These are phyloP conservation scores for Heritiera fomes DNA, from an alignment of 345 rosid genomes.

Conservation along the genomic window DNA sequence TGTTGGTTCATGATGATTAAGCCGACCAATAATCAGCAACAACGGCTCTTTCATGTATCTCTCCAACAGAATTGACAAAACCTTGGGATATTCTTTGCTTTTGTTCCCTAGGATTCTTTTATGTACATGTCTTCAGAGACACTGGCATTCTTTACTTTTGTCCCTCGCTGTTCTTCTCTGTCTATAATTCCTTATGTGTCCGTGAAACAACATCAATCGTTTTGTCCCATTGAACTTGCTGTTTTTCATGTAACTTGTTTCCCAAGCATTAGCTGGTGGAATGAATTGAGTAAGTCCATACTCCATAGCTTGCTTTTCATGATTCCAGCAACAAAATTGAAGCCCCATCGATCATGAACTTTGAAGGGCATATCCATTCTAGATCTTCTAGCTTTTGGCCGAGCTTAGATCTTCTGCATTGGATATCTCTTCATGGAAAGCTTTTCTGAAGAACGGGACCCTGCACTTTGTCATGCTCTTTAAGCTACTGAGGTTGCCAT, in stretches of 20 bases:
- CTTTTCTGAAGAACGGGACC: conserved; percentile 56
- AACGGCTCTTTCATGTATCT: not conserved
- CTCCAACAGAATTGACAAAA: conserved; percentile 20
- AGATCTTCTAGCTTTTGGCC: conserved; percentile 7
- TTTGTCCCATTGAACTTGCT: not conserved
- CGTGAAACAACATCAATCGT: not conserved
- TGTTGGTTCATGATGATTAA: no score
- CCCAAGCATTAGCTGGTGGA: not conserved
- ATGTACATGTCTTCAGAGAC: conserved; percentile 16
- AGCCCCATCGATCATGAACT: not conserved
- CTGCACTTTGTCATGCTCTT: conserved; percentile 50
- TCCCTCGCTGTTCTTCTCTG: not conserved
- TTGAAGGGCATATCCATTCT: not conserved
- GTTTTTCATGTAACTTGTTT: not conserved
- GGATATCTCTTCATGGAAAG: conserved; percentile 50
- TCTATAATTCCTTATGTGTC: not conserved
- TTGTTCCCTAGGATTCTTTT: conserved; percentile 22
- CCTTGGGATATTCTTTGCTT: conserved; percentile 5
- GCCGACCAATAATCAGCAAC: not conserved
- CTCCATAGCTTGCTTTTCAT: not conserved
- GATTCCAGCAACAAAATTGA: not conserved
- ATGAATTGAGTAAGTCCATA: not conserved
- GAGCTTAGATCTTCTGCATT: conserved; percentile 26
- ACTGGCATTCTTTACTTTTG: not conserved
- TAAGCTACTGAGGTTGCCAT: conserved; percentile 67